Conservation (phyloP, 1,139 yeast genomes). For the Taphrina sp. region DNA sequence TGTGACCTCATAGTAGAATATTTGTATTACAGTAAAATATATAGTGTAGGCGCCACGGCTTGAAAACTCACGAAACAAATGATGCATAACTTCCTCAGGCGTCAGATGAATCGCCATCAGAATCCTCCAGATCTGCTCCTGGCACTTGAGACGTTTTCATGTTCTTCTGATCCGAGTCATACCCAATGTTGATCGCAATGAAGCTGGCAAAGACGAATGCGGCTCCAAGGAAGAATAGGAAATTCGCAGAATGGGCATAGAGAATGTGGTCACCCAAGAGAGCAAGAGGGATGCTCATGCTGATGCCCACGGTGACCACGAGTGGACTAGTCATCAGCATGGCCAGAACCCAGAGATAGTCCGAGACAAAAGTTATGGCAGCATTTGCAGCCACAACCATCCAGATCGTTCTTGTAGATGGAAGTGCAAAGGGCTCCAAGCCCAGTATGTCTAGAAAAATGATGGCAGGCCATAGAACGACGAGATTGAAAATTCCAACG, state of each 20-base stretch:
- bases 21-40: too few species aligned
- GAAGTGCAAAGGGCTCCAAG: conserved; percentile 69
- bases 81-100: too few species aligned
- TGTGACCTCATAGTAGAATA: too few species aligned
- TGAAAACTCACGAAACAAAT: too few species aligned
- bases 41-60: too few species aligned
- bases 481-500: conserved; percentile 78
- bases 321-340: conserved; percentile 88
- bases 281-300: conserved; percentile 90
- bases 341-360: conserved; percentile 94
- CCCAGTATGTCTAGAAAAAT: conserved; percentile 61
- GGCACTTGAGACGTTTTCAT: conserved; percentile 43
- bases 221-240: conserved; percentile 75
- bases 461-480: conserved; percentile 81
- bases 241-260: conserved; percentile 60
- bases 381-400: conserved; percentile 63
- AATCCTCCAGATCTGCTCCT: neutral
- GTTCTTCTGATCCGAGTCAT: conserved; percentile 59
- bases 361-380: conserved; percentile 75
- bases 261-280: conserved; percentile 84
- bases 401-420: conserved; percentile 56
- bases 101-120: neutral
- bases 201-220: conserved; percentile 75
- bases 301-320: conserved; percentile 90
- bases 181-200: conserved; percentile 60